Percentiles rank a stretch among this genome's conserved stretches.
Conservation (phyloP, 805 yeast genomes). For the Wickerhamiella australiensis region DNA sequence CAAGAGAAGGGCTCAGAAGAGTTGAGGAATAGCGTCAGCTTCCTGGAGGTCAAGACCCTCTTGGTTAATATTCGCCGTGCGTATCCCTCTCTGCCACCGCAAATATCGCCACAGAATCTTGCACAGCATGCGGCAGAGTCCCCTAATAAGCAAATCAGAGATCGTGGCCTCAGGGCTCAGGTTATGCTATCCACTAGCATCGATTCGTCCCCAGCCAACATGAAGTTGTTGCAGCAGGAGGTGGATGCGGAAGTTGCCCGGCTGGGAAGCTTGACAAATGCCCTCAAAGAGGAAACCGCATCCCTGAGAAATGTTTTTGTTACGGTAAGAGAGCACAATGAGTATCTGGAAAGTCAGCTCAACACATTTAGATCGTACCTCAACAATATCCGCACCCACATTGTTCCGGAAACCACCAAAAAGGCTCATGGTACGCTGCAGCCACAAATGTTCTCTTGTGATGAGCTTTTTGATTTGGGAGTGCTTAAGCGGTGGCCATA, state of each 20-base stretch:
- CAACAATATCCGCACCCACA: constrained; percentile 25
- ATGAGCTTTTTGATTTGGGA: constrained; percentile 23
- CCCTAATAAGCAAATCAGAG: constrained; percentile 24
- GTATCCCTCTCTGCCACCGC: constrained; percentile 22
- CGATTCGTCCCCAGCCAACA: constrained; percentile 18
- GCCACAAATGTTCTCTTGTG: constrained; percentile 22
- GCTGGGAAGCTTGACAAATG: constrained; percentile 26
- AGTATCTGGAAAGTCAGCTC: constrained; percentile 28
- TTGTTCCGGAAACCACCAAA: constrained; percentile 11
- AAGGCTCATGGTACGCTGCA: constrained; percentile 15
- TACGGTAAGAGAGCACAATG: constrained; percentile 29
- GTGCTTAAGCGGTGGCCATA: constrained; percentile 20
- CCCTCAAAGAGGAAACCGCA: constrained; percentile 25
- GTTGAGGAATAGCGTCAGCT: constrained; percentile 26
- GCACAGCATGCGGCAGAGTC: constrained; percentile 27
- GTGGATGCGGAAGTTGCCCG: constrained; percentile 28
- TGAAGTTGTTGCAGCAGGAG: constrained; percentile 25
- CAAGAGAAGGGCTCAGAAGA: constrained; percentile 22
- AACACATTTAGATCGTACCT: constrained; percentile 30
- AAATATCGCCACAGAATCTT: constrained; percentile 20
- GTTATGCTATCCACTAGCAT: constrained; percentile 24
- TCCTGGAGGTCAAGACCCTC: constrained; percentile 28
- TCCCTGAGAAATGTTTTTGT: constrained; percentile 26
- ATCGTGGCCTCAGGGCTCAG: constrained; percentile 27
- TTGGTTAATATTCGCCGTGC: constrained; percentile 29